These are phyloP conservation scores for Clonostachys chloroleuca DNA, from an alignment of 2,329 filamentous ascomycete species.

Conservation along the genomic window DNA sequence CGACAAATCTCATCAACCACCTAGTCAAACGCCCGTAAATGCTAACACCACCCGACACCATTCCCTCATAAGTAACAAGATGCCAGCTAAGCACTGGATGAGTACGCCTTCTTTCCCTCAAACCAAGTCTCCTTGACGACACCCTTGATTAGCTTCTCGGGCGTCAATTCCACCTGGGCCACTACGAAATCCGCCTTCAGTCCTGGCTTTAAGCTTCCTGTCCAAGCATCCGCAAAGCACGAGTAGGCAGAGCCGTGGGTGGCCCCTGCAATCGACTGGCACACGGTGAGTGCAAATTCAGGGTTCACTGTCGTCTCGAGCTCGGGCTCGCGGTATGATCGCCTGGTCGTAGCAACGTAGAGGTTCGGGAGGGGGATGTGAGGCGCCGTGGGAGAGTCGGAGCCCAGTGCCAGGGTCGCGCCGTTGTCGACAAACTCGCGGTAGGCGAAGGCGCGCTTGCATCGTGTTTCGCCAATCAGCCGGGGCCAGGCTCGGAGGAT, in stretches of 20 bases:
- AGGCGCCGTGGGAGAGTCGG: slow-evolving; percentile 56
- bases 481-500: slow-evolving; percentile 57
- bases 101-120: slow-evolving; percentile 34
- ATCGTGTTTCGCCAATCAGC: slow-evolving; percentile 48
- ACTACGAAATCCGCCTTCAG: slow-evolving; percentile 53
- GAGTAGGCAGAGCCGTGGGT: slow-evolving; percentile 53
- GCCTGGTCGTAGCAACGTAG: slow-evolving; percentile 54
- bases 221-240: slow-evolving; percentile 49
- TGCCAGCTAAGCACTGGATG: too few species aligned
- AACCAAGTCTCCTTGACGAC: slow-evolving; percentile 49
- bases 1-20: too few species aligned
- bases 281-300: slow-evolving; percentile 46
- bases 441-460: slow-evolving; percentile 59
- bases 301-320: slow-evolving; percentile 39
- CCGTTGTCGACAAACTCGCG: slow-evolving; percentile 52
- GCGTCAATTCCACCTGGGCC: slow-evolving; percentile 43
- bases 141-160: slow-evolving; percentile 38
- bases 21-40: too few species aligned
- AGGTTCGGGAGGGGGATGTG: slow-evolving; percentile 49
- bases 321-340: slow-evolving; percentile 44
- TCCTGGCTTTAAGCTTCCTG: slow-evolving; percentile 47
- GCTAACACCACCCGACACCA: too few species aligned
- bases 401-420: slow-evolving; percentile 51
- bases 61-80: too few species aligned
- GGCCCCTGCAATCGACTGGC: slow-evolving; percentile 47